These are phyloP conservation scores for Sindora glabra DNA, from an alignment of 306 rosid genomes.

Conservation along the genomic window DNA sequence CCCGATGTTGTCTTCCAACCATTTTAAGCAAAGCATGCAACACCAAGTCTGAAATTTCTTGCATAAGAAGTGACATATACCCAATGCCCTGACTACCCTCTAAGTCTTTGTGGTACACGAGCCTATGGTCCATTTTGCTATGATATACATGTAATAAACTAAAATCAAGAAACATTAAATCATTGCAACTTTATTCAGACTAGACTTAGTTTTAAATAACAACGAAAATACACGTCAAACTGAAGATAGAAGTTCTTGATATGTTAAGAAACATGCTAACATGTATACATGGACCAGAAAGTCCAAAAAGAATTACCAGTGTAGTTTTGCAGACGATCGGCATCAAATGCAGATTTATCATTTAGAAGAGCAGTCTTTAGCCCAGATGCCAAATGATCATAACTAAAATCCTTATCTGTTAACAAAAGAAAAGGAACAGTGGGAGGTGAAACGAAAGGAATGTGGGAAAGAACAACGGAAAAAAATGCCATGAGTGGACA, in stretches of 20 bases:
- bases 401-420: slow-evolving; percentile 73
- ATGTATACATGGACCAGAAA: slow-evolving; percentile 7
- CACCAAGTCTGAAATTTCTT: background rate
- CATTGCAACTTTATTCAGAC: too few relatives aligned
- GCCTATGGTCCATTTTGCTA: background rate
- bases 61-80: background rate
- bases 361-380: slow-evolving; percentile 64
- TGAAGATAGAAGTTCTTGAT: background rate
- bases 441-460: slow-evolving; percentile 1
- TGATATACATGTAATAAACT: background rate
- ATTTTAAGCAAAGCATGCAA: background rate
- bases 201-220: background rate
- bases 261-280: background rate
- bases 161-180: background rate
- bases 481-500: too few relatives aligned
- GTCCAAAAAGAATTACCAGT: slow-evolving; percentile 45
- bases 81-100: background rate
- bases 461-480: too few relatives aligned
- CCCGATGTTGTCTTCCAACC: background rate
- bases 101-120: background rate
- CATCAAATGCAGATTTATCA: slow-evolving; percentile 80
- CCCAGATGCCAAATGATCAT: slow-evolving; percentile 77
- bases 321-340: slow-evolving; percentile 78
- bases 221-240: background rate
- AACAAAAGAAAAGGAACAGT: background rate